phyloP scores from a whole-genome alignment of 2,329 filamentous ascomycete species.

The Trichophyton benhamiae region DNA sequence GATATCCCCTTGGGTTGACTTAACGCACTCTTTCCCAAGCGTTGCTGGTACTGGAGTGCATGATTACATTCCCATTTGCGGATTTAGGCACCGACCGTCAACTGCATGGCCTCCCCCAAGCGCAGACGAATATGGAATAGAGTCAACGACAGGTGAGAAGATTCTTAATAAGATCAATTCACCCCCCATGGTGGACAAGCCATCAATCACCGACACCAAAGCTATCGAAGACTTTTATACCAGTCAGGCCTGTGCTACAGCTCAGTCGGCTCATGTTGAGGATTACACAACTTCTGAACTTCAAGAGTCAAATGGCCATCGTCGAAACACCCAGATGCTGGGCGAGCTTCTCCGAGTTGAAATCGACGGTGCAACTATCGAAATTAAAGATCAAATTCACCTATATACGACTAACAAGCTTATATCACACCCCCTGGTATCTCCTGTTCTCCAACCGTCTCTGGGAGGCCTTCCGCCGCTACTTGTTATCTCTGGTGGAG shows the following conservation, averaged over 20 bases:
- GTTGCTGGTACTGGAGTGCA: conserved; percentile 57
- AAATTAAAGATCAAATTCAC: conserved; percentile 86
- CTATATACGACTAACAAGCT: conserved; percentile 76
- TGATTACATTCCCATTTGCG: conserved; percentile 79
- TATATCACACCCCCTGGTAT: conserved; percentile 76
- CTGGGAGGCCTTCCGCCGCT: conserved; percentile 82
- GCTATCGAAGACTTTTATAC: conserved; percentile 11
- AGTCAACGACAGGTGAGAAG: conserved; percentile 38
- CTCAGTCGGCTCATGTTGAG: conserved; percentile 20
- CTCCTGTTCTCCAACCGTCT: conserved; percentile 74
- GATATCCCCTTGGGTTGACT: conserved; percentile 89
- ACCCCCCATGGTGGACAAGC: conserved; percentile 8
- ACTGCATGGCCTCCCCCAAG: conserved; percentile 87
- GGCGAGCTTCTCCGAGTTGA: conserved; percentile 47
- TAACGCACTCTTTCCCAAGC: conserved; percentile 92
- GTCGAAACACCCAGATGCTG: conserved; percentile 12
- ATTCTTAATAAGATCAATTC: conserved; percentile 9
- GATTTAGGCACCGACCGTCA: conserved; percentile 85
- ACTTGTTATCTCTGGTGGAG: conserved; percentile 74
- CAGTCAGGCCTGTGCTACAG: conserved; percentile 20
- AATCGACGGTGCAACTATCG: conserved; percentile 57
- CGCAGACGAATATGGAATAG: conserved; percentile 52
- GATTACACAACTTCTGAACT: conserved; percentile 4
- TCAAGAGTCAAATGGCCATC: conserved; percentile 8
- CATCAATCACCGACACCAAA: conserved; percentile 3